Percentiles rank a stretch among this genome's conserved stretches.
These are phyloP conservation scores for Candida ponderosae DNA, from an alignment of 805 yeast genomes.

Conservation along the genomic window DNA sequence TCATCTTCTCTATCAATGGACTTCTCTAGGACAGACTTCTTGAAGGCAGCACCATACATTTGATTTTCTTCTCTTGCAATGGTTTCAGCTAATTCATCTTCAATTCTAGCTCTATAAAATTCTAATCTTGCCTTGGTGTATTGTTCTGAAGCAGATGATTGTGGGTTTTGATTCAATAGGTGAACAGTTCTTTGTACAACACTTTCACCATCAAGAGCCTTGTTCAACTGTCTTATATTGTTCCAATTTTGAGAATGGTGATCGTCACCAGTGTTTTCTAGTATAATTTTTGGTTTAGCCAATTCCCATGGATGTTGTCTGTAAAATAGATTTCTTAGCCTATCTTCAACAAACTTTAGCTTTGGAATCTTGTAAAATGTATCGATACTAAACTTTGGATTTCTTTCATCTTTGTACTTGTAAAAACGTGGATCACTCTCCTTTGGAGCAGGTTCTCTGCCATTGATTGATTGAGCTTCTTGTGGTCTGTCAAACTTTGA, in stretches of 20 bases:
- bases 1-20: constrained; percentile 69
- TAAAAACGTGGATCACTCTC: constrained; percentile 9
- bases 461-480: neutral
- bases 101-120: constrained; percentile 79
- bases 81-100: constrained; percentile 66
- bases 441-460: constrained; percentile 15
- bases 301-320: constrained; percentile 98
- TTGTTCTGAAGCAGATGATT: constrained; percentile 37
- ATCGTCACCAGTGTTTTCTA: constrained; percentile 69
- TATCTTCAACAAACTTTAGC: constrained; percentile 49
- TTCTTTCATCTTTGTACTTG: constrained; percentile 4
- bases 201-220: constrained; percentile 83
- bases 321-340: constrained; percentile 72
- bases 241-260: constrained; percentile 61
- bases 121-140: constrained; percentile 85
- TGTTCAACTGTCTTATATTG: constrained; percentile 59
- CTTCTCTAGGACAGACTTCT: constrained; percentile 50
- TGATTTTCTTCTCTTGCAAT: constrained; percentile 75
- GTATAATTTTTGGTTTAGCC: constrained; percentile 76
- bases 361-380: constrained; percentile 8
- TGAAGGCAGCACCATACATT: constrained; percentile 78
- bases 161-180: constrained; percentile 31
- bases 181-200: constrained; percentile 71
- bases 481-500: neutral
- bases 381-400: neutral